Evolutionary conservation across 1,284 basidiomycete genomes (phyloP).

Genomic region (Marasmius fiardii): DNA sequence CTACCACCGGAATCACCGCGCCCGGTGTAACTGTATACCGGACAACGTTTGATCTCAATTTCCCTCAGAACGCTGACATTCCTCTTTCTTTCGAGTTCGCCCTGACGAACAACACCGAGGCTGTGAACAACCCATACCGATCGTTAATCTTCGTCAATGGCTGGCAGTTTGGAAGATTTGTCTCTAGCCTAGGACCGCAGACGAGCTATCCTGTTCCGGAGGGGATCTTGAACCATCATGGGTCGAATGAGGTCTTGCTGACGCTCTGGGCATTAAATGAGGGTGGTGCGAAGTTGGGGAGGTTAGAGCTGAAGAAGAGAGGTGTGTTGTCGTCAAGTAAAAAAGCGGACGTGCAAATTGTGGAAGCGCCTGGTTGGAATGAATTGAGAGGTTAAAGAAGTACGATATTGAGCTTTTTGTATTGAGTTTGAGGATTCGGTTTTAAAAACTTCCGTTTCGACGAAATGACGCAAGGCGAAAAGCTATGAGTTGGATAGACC

Average conservation of each 20-base stretch:
- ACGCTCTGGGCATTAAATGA: conserved; percentile 38
- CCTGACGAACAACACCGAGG: conserved; percentile 17
- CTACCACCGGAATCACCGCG: conserved; percentile 27
- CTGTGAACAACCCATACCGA: conserved; percentile 30
- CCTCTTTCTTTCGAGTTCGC: conserved; percentile 41
- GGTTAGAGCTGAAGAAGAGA: conserved; percentile 29
- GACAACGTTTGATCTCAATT: conserved; percentile 38
- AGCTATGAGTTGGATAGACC: too few relatives aligned
- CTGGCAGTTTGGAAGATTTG: conserved; percentile 40
- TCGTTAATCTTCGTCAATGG: conserved; percentile 38
- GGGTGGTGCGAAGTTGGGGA: conserved; percentile 33
- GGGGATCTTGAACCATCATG: conserved; percentile 39
- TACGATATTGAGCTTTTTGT: too few relatives aligned
- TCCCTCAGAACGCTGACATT: conserved; percentile 35
- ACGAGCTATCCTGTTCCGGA: conserved; percentile 35
- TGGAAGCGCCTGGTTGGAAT: conserved; percentile 30
- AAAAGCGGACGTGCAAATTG: conserved; percentile 23
- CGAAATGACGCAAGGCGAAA: too few relatives aligned
- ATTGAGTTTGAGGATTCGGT: too few relatives aligned
- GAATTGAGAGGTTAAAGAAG: conserved; percentile 25
- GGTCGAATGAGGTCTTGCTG: conserved; percentile 35
- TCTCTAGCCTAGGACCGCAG: conserved; percentile 28
- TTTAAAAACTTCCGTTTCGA: too few relatives aligned
- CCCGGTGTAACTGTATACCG: conserved; percentile 42
- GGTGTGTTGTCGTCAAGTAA: conserved; percentile 31